These are phyloP conservation scores for Mycena rosella DNA, from an alignment of 768 basidiomycete species.

Conservation along the genomic window DNA sequence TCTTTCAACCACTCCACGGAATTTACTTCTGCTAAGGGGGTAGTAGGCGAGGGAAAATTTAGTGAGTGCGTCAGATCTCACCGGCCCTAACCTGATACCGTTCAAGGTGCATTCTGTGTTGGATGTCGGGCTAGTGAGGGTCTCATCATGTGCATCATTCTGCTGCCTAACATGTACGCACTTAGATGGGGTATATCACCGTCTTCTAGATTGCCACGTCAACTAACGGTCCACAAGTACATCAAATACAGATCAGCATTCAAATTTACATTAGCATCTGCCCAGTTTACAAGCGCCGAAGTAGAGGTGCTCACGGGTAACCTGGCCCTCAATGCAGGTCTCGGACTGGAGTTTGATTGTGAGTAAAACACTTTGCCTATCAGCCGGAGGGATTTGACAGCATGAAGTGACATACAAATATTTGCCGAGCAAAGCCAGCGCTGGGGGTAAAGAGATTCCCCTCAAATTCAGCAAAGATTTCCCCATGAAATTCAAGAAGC, in stretches of 20 bases:
- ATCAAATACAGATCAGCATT: neutral
- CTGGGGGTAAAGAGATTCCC: too few species aligned
- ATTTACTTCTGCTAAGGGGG: too few species aligned
- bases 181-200: slow-evolving; percentile 8
- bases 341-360: neutral
- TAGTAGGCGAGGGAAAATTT: too few species aligned
- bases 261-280: neutral
- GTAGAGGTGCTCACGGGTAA: neutral
- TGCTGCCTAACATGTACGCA: neutral
- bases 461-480: neutral
- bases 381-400: too few species aligned
- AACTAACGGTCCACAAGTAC: neutral
- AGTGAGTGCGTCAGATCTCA: too few species aligned
- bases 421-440: too few species aligned
- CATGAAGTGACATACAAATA: neutral
- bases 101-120: too few species aligned
- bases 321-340: neutral
- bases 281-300: neutral
- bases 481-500: too few species aligned
- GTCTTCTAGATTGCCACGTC: neutral
- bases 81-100: too few species aligned
- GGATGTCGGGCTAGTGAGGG: neutral
- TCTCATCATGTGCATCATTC: neutral
- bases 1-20: too few species aligned
- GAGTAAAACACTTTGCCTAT: too few species aligned